A percentile compares a stretch with the other conserved stretches of the same genome.
These are phyloP conservation scores for Colletotrichum orchidophilum DNA, from an alignment of 2,329 filamentous ascomycete species.

Conservation along the genomic window DNA sequence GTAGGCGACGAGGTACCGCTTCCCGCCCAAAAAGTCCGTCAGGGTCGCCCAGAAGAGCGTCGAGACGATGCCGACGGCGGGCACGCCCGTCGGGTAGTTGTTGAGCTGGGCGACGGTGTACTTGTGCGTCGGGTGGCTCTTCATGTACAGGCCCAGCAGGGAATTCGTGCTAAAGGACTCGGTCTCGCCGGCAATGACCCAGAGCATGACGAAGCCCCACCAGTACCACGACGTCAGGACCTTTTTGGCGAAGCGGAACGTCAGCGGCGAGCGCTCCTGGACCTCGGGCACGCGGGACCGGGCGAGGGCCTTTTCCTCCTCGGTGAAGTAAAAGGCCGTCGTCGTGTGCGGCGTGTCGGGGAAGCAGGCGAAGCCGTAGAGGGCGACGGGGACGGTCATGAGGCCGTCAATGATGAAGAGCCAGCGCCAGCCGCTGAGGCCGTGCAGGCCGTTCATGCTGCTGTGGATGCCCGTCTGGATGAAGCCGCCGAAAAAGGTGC, in stretches of 20 bases:
- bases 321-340: conserved; percentile 47
- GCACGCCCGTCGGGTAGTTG: conserved; percentile 65
- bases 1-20: conserved; percentile 72
- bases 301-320: conserved; percentile 51
- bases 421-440: conserved; percentile 41
- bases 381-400: conserved; percentile 61
- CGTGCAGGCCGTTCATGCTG: conserved; percentile 53
- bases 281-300: conserved; percentile 50
- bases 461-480: conserved; percentile 64
- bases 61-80: conserved; percentile 64
- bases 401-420: conserved; percentile 53
- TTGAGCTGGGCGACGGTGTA: conserved; percentile 62
- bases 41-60: conserved; percentile 76
- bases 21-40: conserved; percentile 71
- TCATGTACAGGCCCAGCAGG: conserved; percentile 61
- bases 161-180: conserved; percentile 76
- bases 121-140: conserved; percentile 52
- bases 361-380: conserved; percentile 60
- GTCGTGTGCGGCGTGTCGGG: conserved; percentile 56
- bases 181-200: conserved; percentile 76
- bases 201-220: conserved; percentile 73
- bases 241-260: conserved; percentile 59
- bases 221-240: conserved; percentile 70
- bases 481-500: conserved; percentile 69
- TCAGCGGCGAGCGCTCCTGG: conserved; percentile 55